phyloP scores from a whole-genome alignment of 495 filamentous ascomycete species.

The Penicillium angulare region DNA sequence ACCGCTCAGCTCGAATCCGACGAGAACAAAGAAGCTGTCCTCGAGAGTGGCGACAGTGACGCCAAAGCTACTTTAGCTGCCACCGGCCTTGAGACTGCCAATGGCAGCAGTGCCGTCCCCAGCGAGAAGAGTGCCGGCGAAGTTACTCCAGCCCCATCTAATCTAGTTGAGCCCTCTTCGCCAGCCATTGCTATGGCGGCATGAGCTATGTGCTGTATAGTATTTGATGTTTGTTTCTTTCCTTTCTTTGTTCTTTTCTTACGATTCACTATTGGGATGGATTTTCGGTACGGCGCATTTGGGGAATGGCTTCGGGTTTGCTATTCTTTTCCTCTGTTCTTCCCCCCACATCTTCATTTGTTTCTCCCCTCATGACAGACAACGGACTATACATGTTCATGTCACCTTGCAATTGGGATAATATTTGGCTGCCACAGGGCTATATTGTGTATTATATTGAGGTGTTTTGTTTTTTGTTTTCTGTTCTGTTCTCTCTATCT shows the following conservation, averaged over 20 bases:
- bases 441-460: slow-evolving; percentile 13
- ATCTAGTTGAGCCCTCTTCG: slow-evolving; percentile 44
- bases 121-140: slow-evolving; percentile 70
- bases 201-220: slow-evolving; percentile 21
- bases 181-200: slow-evolving; percentile 46
- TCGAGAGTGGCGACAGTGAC: slow-evolving; percentile 63
- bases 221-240: slow-evolving; percentile 9
- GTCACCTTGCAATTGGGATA: too few relatives aligned
- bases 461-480: background rate
- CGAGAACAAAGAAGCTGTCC: slow-evolving; percentile 38
- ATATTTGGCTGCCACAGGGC: too few relatives aligned
- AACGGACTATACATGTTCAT: too few relatives aligned
- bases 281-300: slow-evolving; percentile 4
- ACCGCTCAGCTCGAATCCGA: slow-evolving; percentile 32
- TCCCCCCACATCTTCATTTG: too few relatives aligned
- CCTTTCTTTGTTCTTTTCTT: slow-evolving; percentile 10
- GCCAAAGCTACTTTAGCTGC: slow-evolving; percentile 74
- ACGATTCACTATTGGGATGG: slow-evolving; percentile 9
- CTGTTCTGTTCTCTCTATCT: background rate
- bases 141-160: slow-evolving; percentile 39
- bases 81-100: slow-evolving; percentile 52
- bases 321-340: slow-evolving; percentile 11
- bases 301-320: slow-evolving; percentile 1
- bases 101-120: slow-evolving; percentile 40
- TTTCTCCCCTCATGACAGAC: too few relatives aligned